Base-by-base conservation (phyloP, 2,329 filamentous ascomycete species). In the Diaporthe vexans region DNA sequence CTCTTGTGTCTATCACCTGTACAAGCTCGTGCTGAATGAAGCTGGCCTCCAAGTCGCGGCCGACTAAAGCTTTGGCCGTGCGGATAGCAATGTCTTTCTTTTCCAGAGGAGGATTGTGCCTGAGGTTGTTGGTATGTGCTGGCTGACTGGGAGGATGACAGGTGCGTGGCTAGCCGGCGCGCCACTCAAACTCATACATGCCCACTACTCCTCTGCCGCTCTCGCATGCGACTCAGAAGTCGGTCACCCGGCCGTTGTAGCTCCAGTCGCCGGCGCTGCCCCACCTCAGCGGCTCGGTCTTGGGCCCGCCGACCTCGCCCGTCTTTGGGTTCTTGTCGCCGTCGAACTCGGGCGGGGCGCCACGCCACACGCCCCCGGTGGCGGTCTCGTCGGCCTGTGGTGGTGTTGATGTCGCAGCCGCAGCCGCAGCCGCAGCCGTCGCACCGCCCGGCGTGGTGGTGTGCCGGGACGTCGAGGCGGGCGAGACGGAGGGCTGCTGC, bases 261-360 rank as follows among this genome's bases (percentile, higher is more conserved):
- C 95, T 98, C 93, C 95, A 99, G 79, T 93, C 91, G 0, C 94
- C 92, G 0, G 80, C 82, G 24, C 88, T 86, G 0, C 95, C 95
- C 96, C 96, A 98, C 79, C 95, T 87, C 81, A 98, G 81, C 69
- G 97, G 97, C 84, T 99, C 96, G 81, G 97, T 98, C 91, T 98
- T 99, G 8, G 97, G 97, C 0, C 97, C 97, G 8, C 97, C 97
- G 15, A 98, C 91, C 88, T 99, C 97, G 33, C 97, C 97, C 1
- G 97, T 99, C 87, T 93, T 93, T 3, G 97, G 97, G 83, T 99
- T 98, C 72, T 88, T 89, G 71, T 98, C 95, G 74, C 97, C 97
- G 78, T 96, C 92, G 79, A 99, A 99, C 85, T 98, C 96, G 1
- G 97, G 95, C 79, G 92, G 90, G 57, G 95, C 93, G 48, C 96